Evolutionary conservation across 306 rosid genomes (phyloP), one percentile per base, ranked within the genome.

Genomic region (Rosa rugosa): DNA sequence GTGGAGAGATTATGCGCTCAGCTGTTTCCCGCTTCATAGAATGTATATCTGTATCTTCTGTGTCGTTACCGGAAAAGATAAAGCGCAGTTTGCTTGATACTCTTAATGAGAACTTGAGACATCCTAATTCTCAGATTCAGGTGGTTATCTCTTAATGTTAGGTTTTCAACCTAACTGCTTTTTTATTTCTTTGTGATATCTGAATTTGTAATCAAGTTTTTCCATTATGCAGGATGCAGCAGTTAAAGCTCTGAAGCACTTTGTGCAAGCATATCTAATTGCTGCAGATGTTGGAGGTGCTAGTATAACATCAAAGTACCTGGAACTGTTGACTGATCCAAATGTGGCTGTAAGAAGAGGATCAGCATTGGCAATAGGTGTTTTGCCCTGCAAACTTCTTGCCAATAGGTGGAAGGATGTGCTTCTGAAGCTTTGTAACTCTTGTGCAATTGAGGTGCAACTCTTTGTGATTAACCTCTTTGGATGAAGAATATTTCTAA

Each of bases 111-210:
- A 95, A 95, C 84, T 84, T 95, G 86, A 93, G 92, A 81, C 99
- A 95, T 87, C 99, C 99, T 77, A 93, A 95, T 84, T 88, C 97
- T 82, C 98, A 90, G 80, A 93, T 95, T 81, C 99, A 95, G 98
- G 99, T 95, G 76, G 79, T 73, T 79, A 38, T 50, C 84, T 63
- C 77, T 60, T 41, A 73, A 51, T 69, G 5, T 47, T 69, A 68
- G 64, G 75, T 69, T 63, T 38, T 77, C 38, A 71, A 69, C 23
- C 42, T 66, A 42, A 25, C 69, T 63, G 53, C 51, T 38, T 71
- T 47, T 74, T 23, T 71, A 72, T 41, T 87, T 77, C 53, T 79
- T 77, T 69, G 41, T 44, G 65, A 10, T 81, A 74, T 76, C 50
- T 79, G 22, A 70, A 70, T 60, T 79, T 51, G 54, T 50, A 73